phyloP scores from a whole-genome alignment of 164 flowering plant species.

The Aristolochia fimbriata region DNA sequence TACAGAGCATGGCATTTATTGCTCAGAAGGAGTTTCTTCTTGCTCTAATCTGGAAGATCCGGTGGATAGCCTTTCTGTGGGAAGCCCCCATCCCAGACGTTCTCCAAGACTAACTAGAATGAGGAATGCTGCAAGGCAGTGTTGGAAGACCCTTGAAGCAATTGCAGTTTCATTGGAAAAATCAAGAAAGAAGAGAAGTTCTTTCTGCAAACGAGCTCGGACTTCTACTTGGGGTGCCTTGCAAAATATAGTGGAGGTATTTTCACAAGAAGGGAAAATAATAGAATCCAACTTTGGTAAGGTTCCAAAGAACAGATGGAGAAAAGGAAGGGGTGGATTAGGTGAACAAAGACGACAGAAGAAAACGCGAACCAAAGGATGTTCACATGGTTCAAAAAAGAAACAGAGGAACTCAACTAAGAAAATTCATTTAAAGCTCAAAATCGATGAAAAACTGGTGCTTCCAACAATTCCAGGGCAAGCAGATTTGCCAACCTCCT shows the following conservation, averaged over 20 bases:
- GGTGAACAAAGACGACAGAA: slow-evolving; percentile 18
- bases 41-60: neutral
- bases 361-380: slow-evolving; percentile 13
- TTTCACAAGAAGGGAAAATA: slow-evolving; percentile 15
- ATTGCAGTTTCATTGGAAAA: slow-evolving; percentile 14
- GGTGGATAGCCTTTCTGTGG: too few species aligned
- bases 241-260: slow-evolving; percentile 24
- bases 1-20: neutral
- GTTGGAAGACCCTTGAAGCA: slow-evolving; percentile 16
- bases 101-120: slow-evolving; percentile 13
- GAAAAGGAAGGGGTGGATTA: slow-evolving; percentile 12
- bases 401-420: slow-evolving; percentile 20
- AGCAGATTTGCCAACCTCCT: slow-evolving; percentile 18
- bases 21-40: neutral
- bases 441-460: slow-evolving; percentile 10
- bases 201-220: slow-evolving; percentile 37
- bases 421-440: slow-evolving; percentile 37
- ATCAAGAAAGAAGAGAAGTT: slow-evolving; percentile 50
- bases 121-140: slow-evolving; percentile 16
- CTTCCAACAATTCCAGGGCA: slow-evolving; percentile 16
- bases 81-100: neutral
- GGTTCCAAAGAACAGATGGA: slow-evolving; percentile 10
- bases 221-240: slow-evolving; percentile 51
- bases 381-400: slow-evolving; percentile 11
- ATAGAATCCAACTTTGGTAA: slow-evolving; percentile 6